phyloP scores from a whole-genome alignment of 2,329 filamentous ascomycete species.

The Cladosporium sphaerospermum region DNA sequence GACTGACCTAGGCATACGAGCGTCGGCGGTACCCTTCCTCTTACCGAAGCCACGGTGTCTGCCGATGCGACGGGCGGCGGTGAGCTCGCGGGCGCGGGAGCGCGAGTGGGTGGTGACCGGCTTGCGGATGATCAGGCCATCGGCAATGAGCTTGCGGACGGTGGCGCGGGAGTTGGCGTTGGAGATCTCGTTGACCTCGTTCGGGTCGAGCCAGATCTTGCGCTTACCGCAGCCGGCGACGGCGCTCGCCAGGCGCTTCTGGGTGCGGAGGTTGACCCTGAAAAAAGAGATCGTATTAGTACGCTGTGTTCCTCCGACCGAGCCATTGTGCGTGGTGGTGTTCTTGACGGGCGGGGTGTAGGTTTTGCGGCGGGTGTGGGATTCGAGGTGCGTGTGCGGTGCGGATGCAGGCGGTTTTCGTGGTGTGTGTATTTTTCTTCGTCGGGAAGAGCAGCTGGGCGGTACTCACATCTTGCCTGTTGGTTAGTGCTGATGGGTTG shows the following conservation, averaged over 20 bases:
- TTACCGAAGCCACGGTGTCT: slow-evolving; percentile 99
- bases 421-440: slow-evolving; percentile 2
- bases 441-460: slow-evolving; percentile 3
- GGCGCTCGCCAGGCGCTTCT: slow-evolving; percentile 99
- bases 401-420: not conserved
- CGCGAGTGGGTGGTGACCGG: slow-evolving; percentile 99
- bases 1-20: slow-evolving; percentile 94
- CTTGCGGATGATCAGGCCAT: slow-evolving; percentile 99
- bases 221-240: slow-evolving; percentile 98
- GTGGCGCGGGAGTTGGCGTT: slow-evolving; percentile 99
- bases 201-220: slow-evolving; percentile 99
- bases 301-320: slow-evolving; percentile 7
- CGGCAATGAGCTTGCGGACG: slow-evolving; percentile 97
- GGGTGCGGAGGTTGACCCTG: slow-evolving; percentile 99
- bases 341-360: slow-evolving; percentile 11
- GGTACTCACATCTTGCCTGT: slow-evolving; percentile 13
- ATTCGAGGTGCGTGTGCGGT: slow-evolving; percentile 8
- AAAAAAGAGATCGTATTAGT: slow-evolving; percentile 28
- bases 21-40: slow-evolving; percentile 99
- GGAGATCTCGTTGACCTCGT: slow-evolving; percentile 98
- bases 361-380: slow-evolving; percentile 4
- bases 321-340: slow-evolving; percentile 7
- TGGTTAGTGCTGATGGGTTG: slow-evolving; percentile 11
- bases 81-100: slow-evolving; percentile 90
- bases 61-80: slow-evolving; percentile 87